Evolutionary conservation across 2,329 filamentous ascomycete genomes (phyloP).

Genomic region (Clarireedia hainanense): DNA sequence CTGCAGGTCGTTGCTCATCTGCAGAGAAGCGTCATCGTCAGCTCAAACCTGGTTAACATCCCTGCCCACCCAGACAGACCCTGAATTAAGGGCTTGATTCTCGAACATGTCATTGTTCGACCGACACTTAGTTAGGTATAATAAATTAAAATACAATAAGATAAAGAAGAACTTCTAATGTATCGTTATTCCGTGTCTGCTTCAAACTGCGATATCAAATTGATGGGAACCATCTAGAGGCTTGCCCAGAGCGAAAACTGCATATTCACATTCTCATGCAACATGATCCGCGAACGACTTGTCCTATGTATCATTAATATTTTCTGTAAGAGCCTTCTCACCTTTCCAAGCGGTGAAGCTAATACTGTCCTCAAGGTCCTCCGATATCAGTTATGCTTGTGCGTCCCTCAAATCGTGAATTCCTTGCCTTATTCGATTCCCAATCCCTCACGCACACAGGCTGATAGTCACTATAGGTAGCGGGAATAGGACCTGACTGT

Average conservation of each 20-base stretch:
- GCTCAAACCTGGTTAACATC: neutral
- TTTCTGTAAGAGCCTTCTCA: conserved; percentile 15
- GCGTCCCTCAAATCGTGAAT: neutral
- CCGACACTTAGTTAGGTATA: too few species aligned
- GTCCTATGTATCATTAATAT: conserved; percentile 17
- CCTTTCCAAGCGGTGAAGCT: neutral
- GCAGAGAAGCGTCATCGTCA: conserved; percentile 10
- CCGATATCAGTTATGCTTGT: conserved; percentile 21
- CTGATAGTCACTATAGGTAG: conserved; percentile 7
- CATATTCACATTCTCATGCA: neutral
- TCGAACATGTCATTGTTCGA: too few species aligned
- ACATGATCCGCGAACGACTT: conserved; percentile 14
- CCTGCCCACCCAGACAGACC: neutral
- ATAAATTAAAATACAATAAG: too few species aligned
- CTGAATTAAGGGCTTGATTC: too few species aligned
- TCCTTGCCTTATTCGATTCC: neutral
- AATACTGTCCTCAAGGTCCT: conserved; percentile 10
- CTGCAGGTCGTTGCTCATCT: neutral
- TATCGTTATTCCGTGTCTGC: too few species aligned
- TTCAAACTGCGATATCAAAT: neutral
- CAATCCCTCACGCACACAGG: neutral
- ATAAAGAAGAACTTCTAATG: too few species aligned
- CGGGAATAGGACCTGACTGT: conserved; percentile 16
- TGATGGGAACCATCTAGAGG: neutral
- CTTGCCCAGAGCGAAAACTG: neutral